phyloP scores from a whole-genome alignment of 2,329 filamentous ascomycete species.

The Gnomoniopsis sp. region DNA sequence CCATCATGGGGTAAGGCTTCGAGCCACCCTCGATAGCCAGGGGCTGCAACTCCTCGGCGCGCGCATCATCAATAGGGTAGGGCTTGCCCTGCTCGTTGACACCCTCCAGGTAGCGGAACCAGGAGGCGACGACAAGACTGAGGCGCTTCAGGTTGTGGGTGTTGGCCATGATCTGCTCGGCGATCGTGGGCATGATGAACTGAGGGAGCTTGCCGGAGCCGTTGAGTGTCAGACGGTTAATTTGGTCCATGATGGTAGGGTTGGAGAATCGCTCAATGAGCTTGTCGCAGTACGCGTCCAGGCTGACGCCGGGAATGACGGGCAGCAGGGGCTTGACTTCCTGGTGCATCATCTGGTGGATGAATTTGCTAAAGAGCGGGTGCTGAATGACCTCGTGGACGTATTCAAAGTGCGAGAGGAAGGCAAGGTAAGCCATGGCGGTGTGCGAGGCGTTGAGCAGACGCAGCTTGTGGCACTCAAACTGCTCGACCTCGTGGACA shows the following conservation, averaged over 20 bases:
- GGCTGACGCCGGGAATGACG: constrained; percentile 45
- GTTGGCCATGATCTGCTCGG: constrained; percentile 38
- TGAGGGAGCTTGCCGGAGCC: constrained; percentile 53
- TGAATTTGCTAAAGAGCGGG: constrained; percentile 42
- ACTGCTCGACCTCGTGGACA: constrained; percentile 42
- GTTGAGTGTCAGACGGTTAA: constrained; percentile 48
- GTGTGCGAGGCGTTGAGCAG: constrained; percentile 52
- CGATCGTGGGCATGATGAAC: constrained; percentile 46
- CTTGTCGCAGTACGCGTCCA: constrained; percentile 50
- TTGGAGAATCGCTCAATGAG: constrained; percentile 54
- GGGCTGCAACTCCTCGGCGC: constrained; percentile 44
- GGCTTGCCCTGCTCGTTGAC: constrained; percentile 43
- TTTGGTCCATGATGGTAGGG: constrained; percentile 53
- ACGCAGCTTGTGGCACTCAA: constrained; percentile 55
- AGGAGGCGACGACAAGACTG: constrained; percentile 44
- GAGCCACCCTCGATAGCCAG: constrained; percentile 41
- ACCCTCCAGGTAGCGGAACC: constrained; percentile 51
- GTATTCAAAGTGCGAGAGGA: constrained; percentile 50
- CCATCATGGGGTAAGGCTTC: constrained; percentile 39
- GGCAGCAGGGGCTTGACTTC: constrained; percentile 52
- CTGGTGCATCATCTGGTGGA: constrained; percentile 53
- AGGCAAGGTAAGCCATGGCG: constrained; percentile 47
- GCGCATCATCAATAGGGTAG: constrained; percentile 43
- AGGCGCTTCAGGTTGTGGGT: constrained; percentile 43
- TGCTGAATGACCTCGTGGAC: constrained; percentile 52